Evolutionary conservation across 352 stramenopile species (phyloP), one percentile per base, ranked within the genome.

Genomic region (Phytophthora chlamydospora): DNA sequence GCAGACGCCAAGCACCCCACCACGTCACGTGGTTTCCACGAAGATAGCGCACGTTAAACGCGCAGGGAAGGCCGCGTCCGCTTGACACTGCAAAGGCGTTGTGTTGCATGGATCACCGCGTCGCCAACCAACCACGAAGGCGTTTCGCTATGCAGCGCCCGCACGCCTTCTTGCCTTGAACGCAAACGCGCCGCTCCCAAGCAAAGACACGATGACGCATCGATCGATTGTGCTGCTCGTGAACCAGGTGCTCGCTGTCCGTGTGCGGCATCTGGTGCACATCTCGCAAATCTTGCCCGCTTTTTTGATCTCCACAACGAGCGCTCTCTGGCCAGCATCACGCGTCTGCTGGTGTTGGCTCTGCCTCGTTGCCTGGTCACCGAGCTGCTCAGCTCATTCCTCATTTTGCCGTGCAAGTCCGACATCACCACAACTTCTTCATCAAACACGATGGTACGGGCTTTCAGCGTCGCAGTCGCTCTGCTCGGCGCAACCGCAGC

Each of bases 371-470:
- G 50, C 38, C 34, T 52, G 19, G 33, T 10, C 34, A 48, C 42
- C 40, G 33, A 50, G 36, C 19, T 36, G 42, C 40, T 71, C 60
- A 41, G 42, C 40, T 71, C 60, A 77, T 62, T 74, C 61, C 57
- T 35, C 51, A 51, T 52, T 74, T 46, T 14, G 17, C 55, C n/a
- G 38, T 48, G 32, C 41, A 57, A 40, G 21, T 21, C 10, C 53
- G 27, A 31, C 47, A 51, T 35, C 35, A 24, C 33, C 12, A 13
- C 39, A 44, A 27, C 2, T 21, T 32, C 29, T n/a, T 33, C 10
- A 46, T 17, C n/a, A 32, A 35, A 33, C 11, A 46, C 14, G 3
- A 70, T 70, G 68, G 64, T 68, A 16, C 19, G 19, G 4, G n/a
- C 45, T 13, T 29, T 75, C 35, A 53, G 33, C 29, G 55, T 75